phyloP scores from a whole-genome alignment of 2,329 filamentous ascomycete genomes.

The Xylaria sp. region DNA sequence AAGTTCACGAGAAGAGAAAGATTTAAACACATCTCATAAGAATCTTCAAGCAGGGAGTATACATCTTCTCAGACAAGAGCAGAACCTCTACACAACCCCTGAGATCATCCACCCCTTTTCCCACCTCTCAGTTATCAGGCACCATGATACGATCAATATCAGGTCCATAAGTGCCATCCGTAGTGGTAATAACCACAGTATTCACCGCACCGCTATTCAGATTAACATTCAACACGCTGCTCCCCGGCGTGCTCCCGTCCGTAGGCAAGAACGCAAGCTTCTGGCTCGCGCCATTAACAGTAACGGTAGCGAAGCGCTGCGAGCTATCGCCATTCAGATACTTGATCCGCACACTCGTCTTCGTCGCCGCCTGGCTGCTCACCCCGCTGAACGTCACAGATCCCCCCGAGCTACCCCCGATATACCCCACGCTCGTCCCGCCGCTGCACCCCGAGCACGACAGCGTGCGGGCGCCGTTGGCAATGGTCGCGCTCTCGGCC shows the following conservation, averaged over 20 bases:
- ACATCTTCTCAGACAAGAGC: too few relatives aligned
- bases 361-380: slow-evolving; percentile 55
- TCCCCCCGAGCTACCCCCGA: slow-evolving; percentile 61
- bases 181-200: slow-evolving; percentile 57
- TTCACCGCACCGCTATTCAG: slow-evolving; percentile 61
- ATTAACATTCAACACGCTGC: slow-evolving; percentile 60
- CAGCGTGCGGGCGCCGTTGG: slow-evolving; percentile 58
- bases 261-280: slow-evolving; percentile 66
- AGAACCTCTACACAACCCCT: background rate
- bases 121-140: slow-evolving; percentile 48
- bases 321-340: slow-evolving; percentile 66
- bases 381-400: slow-evolving; percentile 61
- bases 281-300: slow-evolving; percentile 65
- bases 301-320: slow-evolving; percentile 64
- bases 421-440: slow-evolving; percentile 62
- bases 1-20: background rate
- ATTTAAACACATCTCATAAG: background rate
- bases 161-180: slow-evolving; percentile 58
- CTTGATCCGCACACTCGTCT: slow-evolving; percentile 65
- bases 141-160: slow-evolving; percentile 67
- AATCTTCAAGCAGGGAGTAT: background rate
- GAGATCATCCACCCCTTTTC: background rate
- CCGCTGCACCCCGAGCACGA: slow-evolving; percentile 65
- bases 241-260: slow-evolving; percentile 56
- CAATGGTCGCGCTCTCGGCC: slow-evolving; percentile 60